A percentile compares a stretch with the other conserved stretches of the same genome.
Evolutionary conservation across 2,329 filamentous ascomycete species (phyloP).

Genomic region (Pseudogymnoascus pannorum): DNA sequence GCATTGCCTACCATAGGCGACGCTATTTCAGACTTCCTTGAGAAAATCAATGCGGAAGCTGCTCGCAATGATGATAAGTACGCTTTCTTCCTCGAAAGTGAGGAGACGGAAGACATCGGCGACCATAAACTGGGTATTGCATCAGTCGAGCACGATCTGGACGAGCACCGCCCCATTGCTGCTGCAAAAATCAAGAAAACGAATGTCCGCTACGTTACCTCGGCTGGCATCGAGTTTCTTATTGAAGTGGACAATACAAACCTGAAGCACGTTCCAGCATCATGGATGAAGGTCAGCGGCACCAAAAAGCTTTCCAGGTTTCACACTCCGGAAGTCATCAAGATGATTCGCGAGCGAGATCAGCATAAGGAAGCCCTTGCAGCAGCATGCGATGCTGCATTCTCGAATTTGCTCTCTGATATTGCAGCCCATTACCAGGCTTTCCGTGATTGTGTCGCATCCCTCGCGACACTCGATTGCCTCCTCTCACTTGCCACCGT

Average conservation of each 20-base stretch:
- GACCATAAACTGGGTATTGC: slow-evolving; percentile 86
- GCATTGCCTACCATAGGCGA: slow-evolving; percentile 70
- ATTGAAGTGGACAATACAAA: slow-evolving; percentile 82
- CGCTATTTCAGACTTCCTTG: slow-evolving; percentile 66
- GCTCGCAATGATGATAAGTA: slow-evolving; percentile 89
- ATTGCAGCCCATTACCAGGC: slow-evolving; percentile 82
- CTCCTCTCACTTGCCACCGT: slow-evolving; percentile 79
- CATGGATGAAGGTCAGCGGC: slow-evolving; percentile 89
- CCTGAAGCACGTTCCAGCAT: slow-evolving; percentile 82
- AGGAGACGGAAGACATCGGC: slow-evolving; percentile 83
- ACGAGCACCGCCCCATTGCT: slow-evolving; percentile 65
- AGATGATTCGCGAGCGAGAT: slow-evolving; percentile 77
- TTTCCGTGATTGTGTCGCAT: slow-evolving; percentile 79
- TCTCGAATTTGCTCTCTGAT: slow-evolving; percentile 59
- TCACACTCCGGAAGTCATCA: slow-evolving; percentile 84
- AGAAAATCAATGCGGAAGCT: slow-evolving; percentile 77
- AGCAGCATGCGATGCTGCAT: slow-evolving; percentile 83
- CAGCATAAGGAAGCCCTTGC: slow-evolving; percentile 91
- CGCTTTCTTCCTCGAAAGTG: slow-evolving; percentile 77
- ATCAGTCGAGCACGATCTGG: slow-evolving; percentile 82
- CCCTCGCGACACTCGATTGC: slow-evolving; percentile 82
- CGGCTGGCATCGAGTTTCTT: slow-evolving; percentile 87
- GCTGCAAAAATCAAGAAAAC: slow-evolving; percentile 63
- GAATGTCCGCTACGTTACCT: slow-evolving; percentile 70
- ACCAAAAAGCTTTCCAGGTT: slow-evolving; percentile 91